Percentiles rank a stretch among this genome's conserved stretches.
phyloP scores from a whole-genome alignment of 169 alveolate species.

The Eimeria mitis region DNA sequence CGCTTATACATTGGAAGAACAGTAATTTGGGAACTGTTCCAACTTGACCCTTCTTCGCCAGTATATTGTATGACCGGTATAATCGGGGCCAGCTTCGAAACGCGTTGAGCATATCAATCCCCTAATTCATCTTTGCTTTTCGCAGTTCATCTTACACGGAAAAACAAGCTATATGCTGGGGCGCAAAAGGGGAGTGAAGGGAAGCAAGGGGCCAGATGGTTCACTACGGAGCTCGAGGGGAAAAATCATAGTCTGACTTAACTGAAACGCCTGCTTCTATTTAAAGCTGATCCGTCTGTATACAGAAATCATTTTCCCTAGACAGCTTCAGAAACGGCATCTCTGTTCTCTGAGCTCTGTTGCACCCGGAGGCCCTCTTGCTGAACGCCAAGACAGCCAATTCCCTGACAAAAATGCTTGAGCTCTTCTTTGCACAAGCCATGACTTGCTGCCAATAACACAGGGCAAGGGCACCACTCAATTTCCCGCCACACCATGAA shows the following conservation, averaged over 20 bases:
- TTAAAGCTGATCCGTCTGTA: background rate
- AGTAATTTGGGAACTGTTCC: background rate
- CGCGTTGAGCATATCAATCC: background rate
- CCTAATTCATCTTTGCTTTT: no score
- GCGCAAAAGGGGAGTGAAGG: background rate
- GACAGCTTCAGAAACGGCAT: background rate
- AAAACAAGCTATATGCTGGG: background rate
- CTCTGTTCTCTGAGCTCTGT: background rate
- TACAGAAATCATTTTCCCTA: background rate
- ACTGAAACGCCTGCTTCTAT: background rate
- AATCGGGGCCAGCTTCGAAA: no score
- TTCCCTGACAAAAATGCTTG: background rate
- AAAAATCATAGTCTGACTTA: background rate
- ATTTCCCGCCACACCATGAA: background rate
- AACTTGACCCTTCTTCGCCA: background rate
- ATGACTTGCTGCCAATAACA: background rate
- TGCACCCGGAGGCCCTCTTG: background rate
- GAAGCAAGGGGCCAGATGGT: background rate
- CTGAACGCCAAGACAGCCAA: background rate
- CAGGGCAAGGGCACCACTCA: background rate
- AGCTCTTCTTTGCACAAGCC: background rate
- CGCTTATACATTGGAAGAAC: background rate
- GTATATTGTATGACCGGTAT: background rate
- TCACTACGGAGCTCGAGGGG: background rate
- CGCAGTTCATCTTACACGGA: background rate